Conservation (phyloP, 2,329 filamentous ascomycete genomes). For the Zymoseptoria pseudotritici region DNA sequence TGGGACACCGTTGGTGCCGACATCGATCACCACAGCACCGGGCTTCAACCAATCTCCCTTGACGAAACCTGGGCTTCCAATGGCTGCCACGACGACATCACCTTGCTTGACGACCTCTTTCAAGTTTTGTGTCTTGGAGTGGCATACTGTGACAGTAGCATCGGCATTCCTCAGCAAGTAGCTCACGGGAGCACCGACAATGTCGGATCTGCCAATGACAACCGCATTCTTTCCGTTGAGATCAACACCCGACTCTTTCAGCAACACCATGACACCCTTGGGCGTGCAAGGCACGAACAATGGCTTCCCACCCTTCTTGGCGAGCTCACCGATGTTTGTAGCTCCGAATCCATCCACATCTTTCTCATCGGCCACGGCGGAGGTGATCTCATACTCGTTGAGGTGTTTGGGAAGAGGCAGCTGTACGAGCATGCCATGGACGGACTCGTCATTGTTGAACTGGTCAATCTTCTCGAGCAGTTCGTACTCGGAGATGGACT, state of each 20-base stretch:
- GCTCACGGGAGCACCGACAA: constrained; percentile 94
- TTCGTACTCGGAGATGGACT: constrained; percentile 74
- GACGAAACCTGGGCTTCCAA: constrained; percentile 79
- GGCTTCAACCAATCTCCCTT: constrained; percentile 95
- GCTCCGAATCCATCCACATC: constrained; percentile 97
- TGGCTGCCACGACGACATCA: constrained; percentile 85
- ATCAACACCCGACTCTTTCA: constrained; percentile 76
- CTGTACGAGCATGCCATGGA: constrained; percentile 92
- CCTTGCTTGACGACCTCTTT: constrained; percentile 69
- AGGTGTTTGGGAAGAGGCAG: constrained; percentile 83
- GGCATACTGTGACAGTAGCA: constrained; percentile 93
- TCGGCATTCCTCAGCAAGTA: constrained; percentile 92
- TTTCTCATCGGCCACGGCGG: constrained; percentile 84
- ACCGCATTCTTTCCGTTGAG: constrained; percentile 87
- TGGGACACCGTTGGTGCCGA: constrained; percentile 91
- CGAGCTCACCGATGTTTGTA: constrained; percentile 89
- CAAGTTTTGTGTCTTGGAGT: constrained; percentile 75
- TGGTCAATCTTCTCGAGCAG: constrained; percentile 72
- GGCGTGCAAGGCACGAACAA: constrained; percentile 93
- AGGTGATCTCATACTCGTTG: constrained; percentile 84
- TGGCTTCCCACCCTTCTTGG: constrained; percentile 85
- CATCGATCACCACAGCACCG: constrained; percentile 92
- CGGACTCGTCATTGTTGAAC: constrained; percentile 76
- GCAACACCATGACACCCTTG: constrained; percentile 90
- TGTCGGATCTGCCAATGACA: constrained; percentile 89